Base-by-base conservation (phyloP, 108 stramenopile species). In the Ochromonas danica region DNA sequence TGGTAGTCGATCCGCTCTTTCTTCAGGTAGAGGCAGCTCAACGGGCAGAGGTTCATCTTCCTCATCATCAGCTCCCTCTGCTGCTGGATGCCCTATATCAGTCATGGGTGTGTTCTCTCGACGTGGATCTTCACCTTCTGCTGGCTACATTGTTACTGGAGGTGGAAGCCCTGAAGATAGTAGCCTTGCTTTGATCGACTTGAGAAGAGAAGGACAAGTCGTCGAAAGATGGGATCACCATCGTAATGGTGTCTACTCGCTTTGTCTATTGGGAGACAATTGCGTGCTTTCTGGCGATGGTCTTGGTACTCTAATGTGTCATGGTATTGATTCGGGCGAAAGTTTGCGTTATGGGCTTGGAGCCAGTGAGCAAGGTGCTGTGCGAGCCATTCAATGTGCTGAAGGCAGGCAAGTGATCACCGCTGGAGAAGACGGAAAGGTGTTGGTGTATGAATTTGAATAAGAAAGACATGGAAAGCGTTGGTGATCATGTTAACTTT, bases 211-310 rank as follows among this genome's bases (percentile, higher is more conserved):
- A 35, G 17, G 17, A 31, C 33, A 33, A 67, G 25, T 28, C 25
- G 63, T 36, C 63, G 31, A 67, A 10, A 28, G 25, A 67, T 67
- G 35, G 33, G 31, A 33, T 35, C 63, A 67, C 31, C 63, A 67
- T 36, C 63, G 31, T 6, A 67, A 67, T 36, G 63, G 63, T 67
- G 63, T 67, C 31, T 67, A 67, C 25, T 67, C 63, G 31, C 25
- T 67, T 6, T 67, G 63, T 36, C 3, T 33, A 25, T 6, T 67
- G 10, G 63, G 63, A 14, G 63, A 67, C 31, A 25, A 67, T 10
- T 3, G 3, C 14, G 17, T 67, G 10, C 25, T 67, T 36, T 67
- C 63, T 10, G 63, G 63, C 10, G 63, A 67, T 67, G 63, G 63
- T 28, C 14, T 67, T 28, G 63, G 63, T 67, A 67, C 17, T 28